Evolutionary conservation across 2,329 filamentous ascomycete species (phyloP), one percentile per base, ranked within the genome.

Genomic region (Calonectria henricotiae): DNA sequence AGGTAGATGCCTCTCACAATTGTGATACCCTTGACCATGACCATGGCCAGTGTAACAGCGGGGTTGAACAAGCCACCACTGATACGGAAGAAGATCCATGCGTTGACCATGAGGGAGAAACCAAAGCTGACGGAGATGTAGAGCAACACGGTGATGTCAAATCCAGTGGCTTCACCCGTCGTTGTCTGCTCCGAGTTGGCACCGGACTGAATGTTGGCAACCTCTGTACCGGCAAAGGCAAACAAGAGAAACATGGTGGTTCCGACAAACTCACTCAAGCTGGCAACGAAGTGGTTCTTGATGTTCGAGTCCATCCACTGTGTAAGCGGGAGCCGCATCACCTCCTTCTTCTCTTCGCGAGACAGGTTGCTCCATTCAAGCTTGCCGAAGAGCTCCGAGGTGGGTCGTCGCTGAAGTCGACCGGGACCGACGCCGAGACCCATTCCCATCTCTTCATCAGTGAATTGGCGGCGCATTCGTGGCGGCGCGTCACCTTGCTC

Each of bases 21-120:
- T 5, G 81, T 81, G 39, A 90, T 82, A 3, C 84, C 87, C 23
- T 85, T 85, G 39, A 86, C 84, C 23, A 90, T 81, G 27, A 85
- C 81, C 67, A 90, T 85, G 2, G 85, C 88, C 1, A 90, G 79
- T 0, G 88, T 89, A 20, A 82, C 80, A 9, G 80, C 80, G 4
- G 81, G 81, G 71, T 82, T 82, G 70, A 82, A 82, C 8, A 82
- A 73, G 30, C 81, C 81, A 61, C 81, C 81, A 37, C 81, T 85
- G 41, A 87, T 83, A 44, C 85, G 81, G 76, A 84, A 87, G 76
- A 86, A 87, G 41, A 85, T 78, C 85, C 85, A 87, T 13, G 83
- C 85, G 62, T 85, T 86, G 64, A 85, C 83, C 62, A 83, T 82
- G 65, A 86, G 80, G 15, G 82, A 83, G 70, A 85, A 83, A n/a